Conservation (phyloP, 345 rosid species). For the Sisymbrium irio region DNA sequence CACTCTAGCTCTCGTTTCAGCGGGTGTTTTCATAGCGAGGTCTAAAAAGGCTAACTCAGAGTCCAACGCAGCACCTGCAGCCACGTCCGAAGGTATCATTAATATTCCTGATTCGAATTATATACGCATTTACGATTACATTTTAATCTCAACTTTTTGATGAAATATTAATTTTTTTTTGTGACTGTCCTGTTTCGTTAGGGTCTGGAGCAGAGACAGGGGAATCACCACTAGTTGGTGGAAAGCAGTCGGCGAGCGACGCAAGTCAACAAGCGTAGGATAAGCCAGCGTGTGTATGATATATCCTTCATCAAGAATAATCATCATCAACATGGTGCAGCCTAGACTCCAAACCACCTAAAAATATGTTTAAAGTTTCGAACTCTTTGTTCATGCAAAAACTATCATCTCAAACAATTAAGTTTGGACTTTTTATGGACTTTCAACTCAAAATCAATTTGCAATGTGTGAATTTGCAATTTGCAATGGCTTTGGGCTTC, state of each 20-base stretch:
- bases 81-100: not conserved
- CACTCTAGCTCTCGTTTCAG: not conserved
- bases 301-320: not conserved
- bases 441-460: no score
- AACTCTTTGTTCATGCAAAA: not conserved
- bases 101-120: no score
- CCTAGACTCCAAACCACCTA: not conserved
- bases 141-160: not conserved
- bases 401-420: not conserved
- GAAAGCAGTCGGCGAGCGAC: not conserved
- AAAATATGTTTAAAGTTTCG: not conserved
- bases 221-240: not conserved
- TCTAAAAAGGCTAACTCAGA: conserved; percentile 7
- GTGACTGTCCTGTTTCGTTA: not conserved
- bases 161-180: not conserved
- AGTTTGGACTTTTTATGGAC: no score
- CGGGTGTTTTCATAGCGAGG: not conserved
- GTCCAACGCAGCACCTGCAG: not conserved
- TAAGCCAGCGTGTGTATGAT: not conserved
- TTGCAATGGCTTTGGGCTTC: no score
- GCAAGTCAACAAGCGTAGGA: not conserved
- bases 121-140: not conserved
- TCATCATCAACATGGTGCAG: not conserved
- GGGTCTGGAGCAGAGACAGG: not conserved
- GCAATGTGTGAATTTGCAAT: no score